phyloP scores from a whole-genome alignment of 192 early-diverging fungal genomes.

The Mortierella alpina region DNA sequence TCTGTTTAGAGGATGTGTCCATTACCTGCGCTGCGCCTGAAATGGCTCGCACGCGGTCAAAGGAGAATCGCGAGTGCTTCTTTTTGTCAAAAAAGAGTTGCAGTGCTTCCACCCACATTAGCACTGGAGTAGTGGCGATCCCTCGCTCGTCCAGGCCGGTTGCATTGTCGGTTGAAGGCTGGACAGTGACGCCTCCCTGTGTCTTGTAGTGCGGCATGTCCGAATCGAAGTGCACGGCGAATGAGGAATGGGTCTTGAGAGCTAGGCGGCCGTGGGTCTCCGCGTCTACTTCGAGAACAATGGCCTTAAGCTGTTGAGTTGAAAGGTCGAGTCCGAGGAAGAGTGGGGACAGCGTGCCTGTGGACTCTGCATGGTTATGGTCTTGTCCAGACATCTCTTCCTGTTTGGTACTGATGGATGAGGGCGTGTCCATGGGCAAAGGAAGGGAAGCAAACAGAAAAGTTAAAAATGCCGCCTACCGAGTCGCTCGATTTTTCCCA shows the following conservation, averaged over 20 bases:
- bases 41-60: slow-evolving; percentile 58
- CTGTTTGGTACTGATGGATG: too few relatives aligned
- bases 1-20: too few relatives aligned
- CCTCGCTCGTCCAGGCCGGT: slow-evolving; percentile 19
- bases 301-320: slow-evolving; percentile 82
- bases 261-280: slow-evolving; percentile 53
- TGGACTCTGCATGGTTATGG: too few relatives aligned
- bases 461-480: too few relatives aligned
- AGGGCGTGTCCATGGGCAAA: too few relatives aligned
- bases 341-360: slow-evolving; percentile 51
- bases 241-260: slow-evolving; percentile 35
- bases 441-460: too few relatives aligned
- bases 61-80: slow-evolving; percentile 40
- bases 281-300: slow-evolving; percentile 56
- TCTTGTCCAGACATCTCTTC: too few relatives aligned
- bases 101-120: slow-evolving; percentile 85
- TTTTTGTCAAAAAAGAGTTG: slow-evolving; percentile 69
- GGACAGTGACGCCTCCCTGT: slow-evolving; percentile 18
- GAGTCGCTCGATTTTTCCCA: too few relatives aligned
- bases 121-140: slow-evolving; percentile 70
- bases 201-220: slow-evolving; percentile 69
- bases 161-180: not conserved
- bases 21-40: slow-evolving; percentile 80
- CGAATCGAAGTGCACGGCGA: slow-evolving; percentile 69
- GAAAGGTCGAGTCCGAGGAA: slow-evolving; percentile 82